A percentile compares a stretch with the other conserved stretches of the same genome.
These are phyloP conservation scores for Trichosanthes cucumerina DNA, from an alignment of 306 rosid species.

Conservation along the genomic window DNA sequence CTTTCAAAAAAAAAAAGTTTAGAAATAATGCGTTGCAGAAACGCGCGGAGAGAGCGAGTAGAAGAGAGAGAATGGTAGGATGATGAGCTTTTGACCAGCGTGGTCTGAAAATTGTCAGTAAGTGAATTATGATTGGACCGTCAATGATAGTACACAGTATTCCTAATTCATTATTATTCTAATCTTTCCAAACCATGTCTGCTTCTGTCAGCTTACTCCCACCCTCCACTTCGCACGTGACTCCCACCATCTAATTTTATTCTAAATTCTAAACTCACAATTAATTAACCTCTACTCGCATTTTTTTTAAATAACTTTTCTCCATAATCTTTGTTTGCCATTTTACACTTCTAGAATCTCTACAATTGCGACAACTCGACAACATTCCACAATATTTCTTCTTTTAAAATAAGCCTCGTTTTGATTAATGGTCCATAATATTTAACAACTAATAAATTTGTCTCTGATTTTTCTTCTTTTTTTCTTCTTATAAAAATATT, in stretches of 20 bases:
- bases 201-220: no score
- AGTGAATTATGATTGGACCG: not conserved
- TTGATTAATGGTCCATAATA: no score
- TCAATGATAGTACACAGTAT: not conserved
- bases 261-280: not conserved
- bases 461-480: no score
- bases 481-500: no score
- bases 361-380: not conserved
- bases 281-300: no score
- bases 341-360: not conserved
- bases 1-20: no score
- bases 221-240: not conserved
- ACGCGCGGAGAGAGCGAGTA: not conserved
- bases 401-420: not conserved
- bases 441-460: not conserved
- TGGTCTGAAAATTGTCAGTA: not conserved
- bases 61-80: not conserved
- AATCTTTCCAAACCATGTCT: conserved; percentile 1
- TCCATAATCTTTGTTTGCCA: not conserved
- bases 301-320: not conserved
- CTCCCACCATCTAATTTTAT: not conserved
- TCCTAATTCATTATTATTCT: conserved; percentile 3
- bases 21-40: not conserved
- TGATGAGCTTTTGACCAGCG: not conserved
- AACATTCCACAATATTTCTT: not conserved